phyloP scores from a whole-genome alignment of 129 eudicot species.

The Centrapalus pauciflorus region DNA sequence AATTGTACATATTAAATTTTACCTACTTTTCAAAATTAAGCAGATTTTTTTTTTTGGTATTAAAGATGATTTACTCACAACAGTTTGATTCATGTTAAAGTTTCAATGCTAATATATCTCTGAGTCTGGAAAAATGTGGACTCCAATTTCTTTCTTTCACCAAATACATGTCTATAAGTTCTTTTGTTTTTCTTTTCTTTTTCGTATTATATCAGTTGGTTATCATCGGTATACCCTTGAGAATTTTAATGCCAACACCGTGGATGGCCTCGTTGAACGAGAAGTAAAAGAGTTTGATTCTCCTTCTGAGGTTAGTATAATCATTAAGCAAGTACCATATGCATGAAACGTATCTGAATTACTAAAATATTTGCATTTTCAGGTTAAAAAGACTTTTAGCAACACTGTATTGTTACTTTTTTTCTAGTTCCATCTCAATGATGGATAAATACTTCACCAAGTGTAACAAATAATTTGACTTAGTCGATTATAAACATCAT shows the following conservation, averaged over 20 bases:
- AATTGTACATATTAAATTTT: background rate
- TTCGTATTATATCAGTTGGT: conserved; percentile 51
- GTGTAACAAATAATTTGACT: too few relatives aligned
- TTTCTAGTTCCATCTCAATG: too few relatives aligned
- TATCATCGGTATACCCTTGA: conserved; percentile 66
- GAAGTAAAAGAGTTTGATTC: conserved; percentile 76
- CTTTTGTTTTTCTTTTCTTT: too few relatives aligned
- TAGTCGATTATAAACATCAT: too few relatives aligned
- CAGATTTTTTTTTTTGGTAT: background rate
- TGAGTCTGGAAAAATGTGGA: background rate
- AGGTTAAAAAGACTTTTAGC: too few relatives aligned
- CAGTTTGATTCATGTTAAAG: background rate
- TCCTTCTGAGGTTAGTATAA: conserved; percentile 56
- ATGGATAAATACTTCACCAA: too few relatives aligned
- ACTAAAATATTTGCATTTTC: too few relatives aligned
- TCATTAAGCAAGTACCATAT: background rate
- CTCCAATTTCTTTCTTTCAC: background rate
- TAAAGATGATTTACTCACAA: background rate
- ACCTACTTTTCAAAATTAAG: background rate
- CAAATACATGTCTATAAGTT: background rate
- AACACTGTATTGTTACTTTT: too few relatives aligned
- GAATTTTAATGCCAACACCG: conserved; percentile 47
- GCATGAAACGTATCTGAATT: background rate
- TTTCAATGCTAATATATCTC: background rate
- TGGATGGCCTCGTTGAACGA: conserved; percentile 47